Evolutionary conservation across 768 basidiomycete genomes (phyloP).

Genomic region (Strobilomyces dryophilus): DNA sequence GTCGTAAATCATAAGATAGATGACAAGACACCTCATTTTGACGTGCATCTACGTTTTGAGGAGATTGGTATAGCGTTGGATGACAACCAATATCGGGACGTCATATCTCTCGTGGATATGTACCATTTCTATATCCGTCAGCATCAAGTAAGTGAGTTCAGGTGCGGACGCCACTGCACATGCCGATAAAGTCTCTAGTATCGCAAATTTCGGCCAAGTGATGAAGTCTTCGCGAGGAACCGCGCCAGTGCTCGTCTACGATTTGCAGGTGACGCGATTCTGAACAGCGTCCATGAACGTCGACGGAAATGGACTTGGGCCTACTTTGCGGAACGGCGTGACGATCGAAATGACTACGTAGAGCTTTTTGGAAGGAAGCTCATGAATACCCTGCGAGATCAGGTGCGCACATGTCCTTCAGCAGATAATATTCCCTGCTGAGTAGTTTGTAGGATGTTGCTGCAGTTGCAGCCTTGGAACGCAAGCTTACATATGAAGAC

Average conservation of each 20-base stretch:
- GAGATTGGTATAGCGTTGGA: slow-evolving; percentile 92
- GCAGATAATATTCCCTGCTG: neutral
- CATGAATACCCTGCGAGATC: slow-evolving; percentile 45
- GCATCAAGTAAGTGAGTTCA: slow-evolving; percentile 62
- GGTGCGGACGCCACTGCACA: neutral
- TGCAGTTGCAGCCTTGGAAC: slow-evolving; percentile 64
- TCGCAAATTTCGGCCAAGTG: slow-evolving; percentile 69
- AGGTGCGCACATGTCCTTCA: slow-evolving; percentile 39
- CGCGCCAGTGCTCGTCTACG: slow-evolving; percentile 63
- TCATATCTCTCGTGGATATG: slow-evolving; percentile 90
- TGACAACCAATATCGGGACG: slow-evolving; percentile 91
- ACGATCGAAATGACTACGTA: slow-evolving; percentile 84
- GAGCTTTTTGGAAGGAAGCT: slow-evolving; percentile 77
- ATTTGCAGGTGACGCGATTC: slow-evolving; percentile 78
- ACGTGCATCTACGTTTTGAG: slow-evolving; percentile 83
- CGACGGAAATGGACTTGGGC: slow-evolving; percentile 88
- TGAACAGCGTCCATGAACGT: slow-evolving; percentile 79
- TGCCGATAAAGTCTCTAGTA: slow-evolving; percentile 44
- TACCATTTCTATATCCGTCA: slow-evolving; percentile 92
- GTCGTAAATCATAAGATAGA: slow-evolving; percentile 78
- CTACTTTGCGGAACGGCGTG: slow-evolving; percentile 82
- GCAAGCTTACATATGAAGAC: slow-evolving; percentile 87
- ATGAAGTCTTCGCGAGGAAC: slow-evolving; percentile 56
- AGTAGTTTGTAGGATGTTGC: slow-evolving; percentile 41
- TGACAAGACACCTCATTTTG: slow-evolving; percentile 74